Base-by-base conservation (phyloP, 768 basidiomycete species). In the Suillus variegatus region DNA sequence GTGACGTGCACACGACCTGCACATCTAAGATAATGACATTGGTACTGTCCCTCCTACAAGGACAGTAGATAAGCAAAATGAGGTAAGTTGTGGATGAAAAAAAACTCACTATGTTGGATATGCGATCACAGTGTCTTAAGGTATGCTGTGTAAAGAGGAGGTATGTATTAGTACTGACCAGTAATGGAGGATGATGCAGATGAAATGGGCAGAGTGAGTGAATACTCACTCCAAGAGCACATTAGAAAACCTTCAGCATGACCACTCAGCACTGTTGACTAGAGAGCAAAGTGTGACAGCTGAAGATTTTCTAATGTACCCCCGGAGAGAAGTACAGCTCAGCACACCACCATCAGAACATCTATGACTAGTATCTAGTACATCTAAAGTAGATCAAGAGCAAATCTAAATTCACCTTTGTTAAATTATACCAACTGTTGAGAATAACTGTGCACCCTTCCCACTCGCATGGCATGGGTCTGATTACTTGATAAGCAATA, bases 391-490 rank as follows among this genome's bases (percentile, higher is more conserved):
- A 58, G 67, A 61, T 44, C 61, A 65, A 49, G 51, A 32, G 47
- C 4, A 63, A 43, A 67, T 52, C 56, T 25, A 57, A 54, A 73
- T 55, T 76, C 44, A 76, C 75, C 75, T 76, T 76, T 60, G 66
- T 64, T 56, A 76, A 64, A 66, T 68, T 68, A 25, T 72, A 25
- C 69, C 74, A 77, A 57, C 75, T 71, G 57, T 76, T 76, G 25
- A 76, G 70, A 61, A 56, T 63, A n/a, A 68, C 57, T 35, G 64
- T 43, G 60, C 75, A 76, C 14, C 57, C 69, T 22, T 71, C 71
- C 75, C 75, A 76, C 12, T 76, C 75, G 67, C 75, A 76, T 8
- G 65, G 73, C 47, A 72, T 67, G 51, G 62, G 43, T n/a, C 71
- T 73, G 3, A 77, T 71, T 38, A 68, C 67, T 68, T 46, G 49